Evolutionary conservation across 345 rosid species (phyloP).

Genomic region (Physaria fendleri): DNA sequence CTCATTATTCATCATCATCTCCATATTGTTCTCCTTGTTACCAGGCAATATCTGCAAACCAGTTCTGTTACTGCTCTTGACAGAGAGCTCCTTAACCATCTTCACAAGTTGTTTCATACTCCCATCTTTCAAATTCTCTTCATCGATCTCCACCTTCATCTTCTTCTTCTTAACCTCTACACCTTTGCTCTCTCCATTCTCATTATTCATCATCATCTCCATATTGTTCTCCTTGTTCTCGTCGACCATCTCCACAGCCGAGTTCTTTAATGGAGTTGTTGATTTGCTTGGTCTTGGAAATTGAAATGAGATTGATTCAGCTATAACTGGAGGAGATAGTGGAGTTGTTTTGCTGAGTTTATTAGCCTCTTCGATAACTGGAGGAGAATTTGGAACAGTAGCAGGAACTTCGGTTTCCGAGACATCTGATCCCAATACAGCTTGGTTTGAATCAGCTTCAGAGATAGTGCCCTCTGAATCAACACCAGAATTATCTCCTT

Average conservation of each 20-base stretch:
- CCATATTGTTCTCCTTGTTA: constrained; percentile 25
- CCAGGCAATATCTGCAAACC: constrained; percentile 21
- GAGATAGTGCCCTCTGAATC: constrained; percentile 18
- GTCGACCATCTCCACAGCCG: constrained; percentile 17
- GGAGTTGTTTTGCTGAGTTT: constrained; percentile 19
- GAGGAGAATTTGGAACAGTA: constrained; percentile 1
- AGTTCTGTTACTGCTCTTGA: constrained; percentile 16
- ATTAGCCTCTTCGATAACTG: not conserved
- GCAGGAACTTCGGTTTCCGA: constrained; percentile 9
- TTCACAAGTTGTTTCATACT: constrained; percentile 44
- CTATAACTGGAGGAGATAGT: constrained; percentile 23
- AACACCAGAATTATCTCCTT: not conserved
- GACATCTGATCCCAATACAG: constrained; percentile 16
- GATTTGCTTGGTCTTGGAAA: constrained; percentile 28
- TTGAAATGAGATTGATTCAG: constrained; percentile 25
- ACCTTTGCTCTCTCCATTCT: constrained; percentile 27
- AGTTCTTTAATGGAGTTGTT: constrained; percentile 16
- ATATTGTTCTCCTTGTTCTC: constrained; percentile 21
- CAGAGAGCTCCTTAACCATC: constrained; percentile 29
- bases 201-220: constrained; percentile 15
- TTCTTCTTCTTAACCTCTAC: constrained; percentile 26
- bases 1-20: constrained; percentile 16
- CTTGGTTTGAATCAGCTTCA: constrained; percentile 26
- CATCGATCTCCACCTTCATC: constrained; percentile 16
- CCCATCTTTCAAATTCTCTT: constrained; percentile 17